Percentiles rank a stretch among this genome's conserved stretches.
Evolutionary conservation across 208 protist species (phyloP).

Genomic region (Crithidia sp.): DNA sequence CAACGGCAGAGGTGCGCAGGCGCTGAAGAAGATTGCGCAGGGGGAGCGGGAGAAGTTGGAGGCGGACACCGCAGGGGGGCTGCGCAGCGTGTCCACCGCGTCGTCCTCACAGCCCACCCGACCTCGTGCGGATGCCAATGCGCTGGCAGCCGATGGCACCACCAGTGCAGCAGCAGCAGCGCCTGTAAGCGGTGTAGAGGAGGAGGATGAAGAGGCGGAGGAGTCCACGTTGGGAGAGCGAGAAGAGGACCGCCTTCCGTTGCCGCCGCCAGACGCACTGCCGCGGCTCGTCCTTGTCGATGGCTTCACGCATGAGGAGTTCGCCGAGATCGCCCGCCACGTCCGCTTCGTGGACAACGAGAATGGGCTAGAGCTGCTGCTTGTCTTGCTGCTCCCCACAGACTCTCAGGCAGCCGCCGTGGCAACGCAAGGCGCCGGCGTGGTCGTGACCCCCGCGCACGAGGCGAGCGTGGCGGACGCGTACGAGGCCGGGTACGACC

Average conservation of each 20-base stretch:
- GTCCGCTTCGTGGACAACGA: slow-evolving; percentile 72
- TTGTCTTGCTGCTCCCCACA: slow-evolving; percentile 66
- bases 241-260: slow-evolving; percentile 21
- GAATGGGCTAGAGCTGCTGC: slow-evolving; percentile 64
- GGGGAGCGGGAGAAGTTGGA: slow-evolving; percentile 22
- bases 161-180: no score
- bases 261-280: slow-evolving; percentile 50
- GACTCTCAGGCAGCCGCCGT: slow-evolving; percentile 11
- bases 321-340: slow-evolving; percentile 69
- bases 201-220: slow-evolving; percentile 1
- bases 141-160: no score
- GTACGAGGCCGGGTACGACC: slow-evolving; percentile 80
- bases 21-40: slow-evolving; percentile 24
- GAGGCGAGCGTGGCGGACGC: slow-evolving; percentile 54
- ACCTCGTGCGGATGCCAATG: no score
- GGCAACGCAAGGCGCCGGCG: slow-evolving; percentile 55
- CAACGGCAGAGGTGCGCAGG: slow-evolving; percentile 30
- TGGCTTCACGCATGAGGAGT: slow-evolving; percentile 82
- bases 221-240: slow-evolving; percentile 2
- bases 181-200: neutral
- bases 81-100: neutral
- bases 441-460: slow-evolving; percentile 57
- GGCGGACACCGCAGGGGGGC: neutral
- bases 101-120: neutral
- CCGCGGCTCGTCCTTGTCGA: slow-evolving; percentile 79